These are phyloP conservation scores for Solanum hybrid DNA, from an alignment of 305 asterid species.

Conservation along the genomic window DNA sequence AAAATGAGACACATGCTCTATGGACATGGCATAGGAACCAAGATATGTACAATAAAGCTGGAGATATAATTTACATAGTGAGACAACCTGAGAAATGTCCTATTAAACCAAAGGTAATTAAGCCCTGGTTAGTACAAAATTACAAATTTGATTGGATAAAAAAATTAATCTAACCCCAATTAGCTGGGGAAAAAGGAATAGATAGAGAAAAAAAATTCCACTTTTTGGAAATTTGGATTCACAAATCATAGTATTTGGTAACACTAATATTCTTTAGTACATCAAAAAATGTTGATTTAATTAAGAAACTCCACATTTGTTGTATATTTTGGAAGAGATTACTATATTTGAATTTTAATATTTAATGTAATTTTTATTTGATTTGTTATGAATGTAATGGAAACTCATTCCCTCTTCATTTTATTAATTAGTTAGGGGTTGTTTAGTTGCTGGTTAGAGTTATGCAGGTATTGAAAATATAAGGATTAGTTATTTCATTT, in stretches of 20 bases:
- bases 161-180: not conserved
- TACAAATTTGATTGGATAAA: not conserved
- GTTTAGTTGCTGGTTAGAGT: not conserved
- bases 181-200: not conserved
- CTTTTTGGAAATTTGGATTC: not conserved
- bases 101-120: slow-evolving; percentile 35
- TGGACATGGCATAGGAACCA: slow-evolving; percentile 97
- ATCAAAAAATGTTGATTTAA: not conserved
- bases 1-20: slow-evolving; percentile 73
- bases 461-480: no score
- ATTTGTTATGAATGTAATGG: not conserved
- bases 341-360: not conserved
- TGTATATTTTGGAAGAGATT: not conserved
- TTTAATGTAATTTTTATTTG: not conserved
- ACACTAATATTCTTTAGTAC: not conserved
- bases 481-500: not conserved
- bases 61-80: slow-evolving; percentile 78
- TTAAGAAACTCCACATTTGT: not conserved
- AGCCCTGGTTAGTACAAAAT: not conserved
- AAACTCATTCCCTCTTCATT: not conserved
- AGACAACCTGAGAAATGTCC: slow-evolving; percentile 69
- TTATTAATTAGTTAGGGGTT: not conserved
- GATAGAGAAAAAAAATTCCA: not conserved
- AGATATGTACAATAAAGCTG: slow-evolving; percentile 61
- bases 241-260: not conserved